Percentiles rank a stretch among this genome's conserved stretches.
Conservation (phyloP, 441 rosid genomes). For the Erodium trifolium region DNA sequence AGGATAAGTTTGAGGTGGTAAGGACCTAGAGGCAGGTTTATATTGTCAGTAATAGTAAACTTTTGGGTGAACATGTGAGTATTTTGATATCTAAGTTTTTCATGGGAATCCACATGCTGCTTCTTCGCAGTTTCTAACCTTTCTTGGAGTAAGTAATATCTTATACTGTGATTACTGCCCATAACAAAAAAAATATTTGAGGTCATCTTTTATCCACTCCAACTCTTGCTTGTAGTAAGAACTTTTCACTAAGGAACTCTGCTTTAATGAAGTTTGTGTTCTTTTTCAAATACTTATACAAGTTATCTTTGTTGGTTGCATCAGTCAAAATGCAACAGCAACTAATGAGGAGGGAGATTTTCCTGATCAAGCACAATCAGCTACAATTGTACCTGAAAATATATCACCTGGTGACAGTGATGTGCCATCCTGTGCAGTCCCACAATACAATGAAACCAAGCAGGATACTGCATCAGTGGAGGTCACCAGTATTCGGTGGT, state of each 20-base stretch:
- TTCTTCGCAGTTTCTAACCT: neutral
- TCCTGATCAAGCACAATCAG: slow-evolving; percentile 41
- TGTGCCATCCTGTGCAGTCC: slow-evolving; percentile 29
- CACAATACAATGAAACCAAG: slow-evolving; percentile 51
- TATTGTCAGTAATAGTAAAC: neutral
- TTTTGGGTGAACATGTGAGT: neutral
- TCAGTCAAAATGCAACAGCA: slow-evolving; percentile 33
- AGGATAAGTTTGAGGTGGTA: neutral
- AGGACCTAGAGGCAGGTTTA: neutral
- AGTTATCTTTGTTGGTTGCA: slow-evolving; percentile 28
- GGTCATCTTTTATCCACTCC: neutral
- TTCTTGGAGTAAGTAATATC: slow-evolving; percentile 4
- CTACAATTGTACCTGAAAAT: slow-evolving; percentile 40
- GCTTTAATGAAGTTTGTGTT: slow-evolving; percentile 17
- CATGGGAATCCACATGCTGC: neutral
- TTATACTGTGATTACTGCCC: neutral
- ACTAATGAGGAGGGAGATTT: slow-evolving; percentile 47
- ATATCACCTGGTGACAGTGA: slow-evolving; percentile 47
- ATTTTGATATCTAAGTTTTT: neutral
- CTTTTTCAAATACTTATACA: slow-evolving; percentile 1
- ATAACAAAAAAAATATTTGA: neutral
- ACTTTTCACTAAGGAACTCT: neutral
- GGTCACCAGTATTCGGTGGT: slow-evolving; percentile 49
- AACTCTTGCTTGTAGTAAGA: neutral
- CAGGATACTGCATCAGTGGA: slow-evolving; percentile 45